phyloP scores from a whole-genome alignment of 768 basidiomycete species.

The Sarcomyxa edulis region DNA sequence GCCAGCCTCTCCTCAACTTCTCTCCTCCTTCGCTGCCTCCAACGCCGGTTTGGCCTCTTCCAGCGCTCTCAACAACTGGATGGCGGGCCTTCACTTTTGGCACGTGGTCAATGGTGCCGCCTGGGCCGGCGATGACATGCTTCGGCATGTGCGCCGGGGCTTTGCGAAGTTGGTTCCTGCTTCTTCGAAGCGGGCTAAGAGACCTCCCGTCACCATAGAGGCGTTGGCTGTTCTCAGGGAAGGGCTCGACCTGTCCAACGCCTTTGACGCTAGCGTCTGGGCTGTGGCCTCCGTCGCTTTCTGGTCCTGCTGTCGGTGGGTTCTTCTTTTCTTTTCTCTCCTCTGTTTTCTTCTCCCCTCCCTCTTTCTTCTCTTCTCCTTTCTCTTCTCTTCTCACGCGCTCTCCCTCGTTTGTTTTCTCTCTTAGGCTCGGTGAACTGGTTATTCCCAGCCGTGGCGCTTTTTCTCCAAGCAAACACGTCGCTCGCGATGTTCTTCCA shows the following conservation, averaged over 20 bases:
- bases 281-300: conserved; percentile 27
- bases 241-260: conserved; percentile 14
- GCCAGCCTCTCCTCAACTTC: conserved; percentile 21
- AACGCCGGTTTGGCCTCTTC: conserved; percentile 10
- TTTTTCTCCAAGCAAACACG: conserved; percentile 13
- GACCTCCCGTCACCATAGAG: conserved; percentile 24
- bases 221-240: conserved; percentile 15
- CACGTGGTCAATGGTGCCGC: conserved; percentile 25
- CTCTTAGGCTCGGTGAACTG: conserved; percentile 21
- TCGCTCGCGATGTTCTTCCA: conserved; percentile 1
- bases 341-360: too few species aligned
- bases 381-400: too few species aligned
- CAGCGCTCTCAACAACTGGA: conserved; percentile 20
- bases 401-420: too few species aligned
- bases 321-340: too few species aligned
- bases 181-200: conserved; percentile 5
- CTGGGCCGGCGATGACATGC: conserved; percentile 20
- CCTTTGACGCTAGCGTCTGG: conserved; percentile 25
- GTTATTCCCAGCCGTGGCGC: conserved; percentile 7
- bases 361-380: too few species aligned
- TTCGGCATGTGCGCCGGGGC: conserved; percentile 7
- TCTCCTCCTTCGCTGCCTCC: conserved; percentile 20
- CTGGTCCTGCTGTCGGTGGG: conserved; percentile 24
- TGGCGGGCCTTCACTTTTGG: conserved; percentile 26
- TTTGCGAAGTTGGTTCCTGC: conserved; percentile 15